Evolutionary conservation across 2,329 filamentous ascomycete species (phyloP), one percentile per base, ranked within the genome.

Genomic region (Cordyceps militaris): DNA sequence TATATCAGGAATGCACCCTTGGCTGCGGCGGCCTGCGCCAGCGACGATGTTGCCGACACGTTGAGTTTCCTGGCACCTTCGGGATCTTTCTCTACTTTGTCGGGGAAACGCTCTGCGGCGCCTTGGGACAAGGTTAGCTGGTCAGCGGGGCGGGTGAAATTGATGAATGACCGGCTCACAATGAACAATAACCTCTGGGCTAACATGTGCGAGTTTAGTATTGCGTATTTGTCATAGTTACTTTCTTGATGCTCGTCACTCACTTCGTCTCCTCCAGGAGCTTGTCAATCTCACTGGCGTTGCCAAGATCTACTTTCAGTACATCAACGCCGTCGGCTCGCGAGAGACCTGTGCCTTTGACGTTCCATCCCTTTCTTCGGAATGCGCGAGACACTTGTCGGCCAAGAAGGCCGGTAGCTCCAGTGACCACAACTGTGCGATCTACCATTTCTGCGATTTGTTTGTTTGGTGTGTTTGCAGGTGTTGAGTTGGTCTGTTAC

Each of bases 101-200:
- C 91, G 2, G 92, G 91, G 66, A 87, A 95, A 61, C 90, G 85
- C 71, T 96, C 92, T 47, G 91, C 91, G 42, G 91, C 92, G 68
- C 88, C 88, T 92, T 61, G 38, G 16, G 38, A 28, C 23, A 4
- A 19, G 46, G 58, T 56, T 32, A 49, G 54, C 26, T 40, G 28
- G 28, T 40, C 10, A 14, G n/a, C 28, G 5, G 11, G 28, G 11
- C 4, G n/a, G 16, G 34, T 10, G 11, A 38, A 11, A 8, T 34
- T 19, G 13, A 24, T 46, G 28, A 34, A 2, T 36, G 30, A 13
- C 9, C 50, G 16, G n/a, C 2, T 32, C 73, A 91, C 90, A 93
- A 70, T 96, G 91, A 36, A 96, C 81, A 46, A 96, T 84, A 54
- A 88, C 89, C 60, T 86, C 75, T 7, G 90, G 89, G 66, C 88